Conservation (phyloP, 2,329 filamentous ascomycete genomes). For the Annulohypoxylon truncatum region DNA sequence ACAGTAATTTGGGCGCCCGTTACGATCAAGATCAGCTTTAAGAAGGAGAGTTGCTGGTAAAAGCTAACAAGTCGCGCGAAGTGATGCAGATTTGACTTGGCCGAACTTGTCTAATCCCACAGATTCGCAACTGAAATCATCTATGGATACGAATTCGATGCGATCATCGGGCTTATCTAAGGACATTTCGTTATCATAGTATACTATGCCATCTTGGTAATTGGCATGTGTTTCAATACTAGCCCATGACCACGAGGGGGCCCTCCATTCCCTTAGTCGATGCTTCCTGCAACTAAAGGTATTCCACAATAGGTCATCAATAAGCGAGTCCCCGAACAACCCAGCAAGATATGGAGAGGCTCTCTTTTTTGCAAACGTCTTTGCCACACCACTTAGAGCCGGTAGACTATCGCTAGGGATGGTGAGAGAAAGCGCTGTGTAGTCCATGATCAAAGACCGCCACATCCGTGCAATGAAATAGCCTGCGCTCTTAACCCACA, state of each 20-base stretch:
- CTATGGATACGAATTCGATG: background rate
- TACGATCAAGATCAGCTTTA: background rate
- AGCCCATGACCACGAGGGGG: conserved; percentile 7
- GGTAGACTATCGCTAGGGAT: background rate
- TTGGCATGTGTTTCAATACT: background rate
- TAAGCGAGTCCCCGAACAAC: background rate
- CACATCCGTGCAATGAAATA: conserved; percentile 2
- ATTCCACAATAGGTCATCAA: conserved; percentile 2
- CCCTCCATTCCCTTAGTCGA: background rate
- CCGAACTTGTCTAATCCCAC: conserved; percentile 5
- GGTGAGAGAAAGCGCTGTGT: background rate
- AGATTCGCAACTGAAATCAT: background rate
- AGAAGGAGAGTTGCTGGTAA: conserved; percentile 1
- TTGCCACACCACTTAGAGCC: background rate
- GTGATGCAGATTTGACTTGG: background rate
- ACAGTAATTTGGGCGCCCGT: background rate
- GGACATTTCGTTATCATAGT: background rate
- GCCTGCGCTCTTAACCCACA: background rate
- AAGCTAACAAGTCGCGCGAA: conserved; percentile 1
- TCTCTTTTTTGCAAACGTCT: background rate
- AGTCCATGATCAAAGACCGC: conserved; percentile 2
- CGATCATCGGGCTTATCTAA: background rate
- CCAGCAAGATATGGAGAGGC: background rate
- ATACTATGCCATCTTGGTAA: background rate
- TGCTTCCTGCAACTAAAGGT: background rate